Percentiles rank a stretch among this genome's conserved stretches.
phyloP scores from a whole-genome alignment of 495 filamentous ascomycete genomes.

The Sporormia fimetaria region DNA sequence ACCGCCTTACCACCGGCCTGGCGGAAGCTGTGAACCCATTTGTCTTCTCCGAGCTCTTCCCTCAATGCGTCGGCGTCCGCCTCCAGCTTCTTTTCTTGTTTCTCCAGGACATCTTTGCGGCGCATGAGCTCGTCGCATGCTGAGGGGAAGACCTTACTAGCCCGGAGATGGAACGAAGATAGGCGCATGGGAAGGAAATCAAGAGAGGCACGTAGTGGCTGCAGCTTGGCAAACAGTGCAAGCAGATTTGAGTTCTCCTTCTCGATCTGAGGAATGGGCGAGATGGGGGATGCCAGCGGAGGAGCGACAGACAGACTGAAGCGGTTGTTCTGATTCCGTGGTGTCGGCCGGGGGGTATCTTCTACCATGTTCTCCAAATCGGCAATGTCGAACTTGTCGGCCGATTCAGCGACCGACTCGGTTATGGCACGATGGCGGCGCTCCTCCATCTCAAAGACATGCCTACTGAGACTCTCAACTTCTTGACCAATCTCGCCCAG shows the following conservation, averaged over 20 bases:
- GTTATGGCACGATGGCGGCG: constrained; percentile 61
- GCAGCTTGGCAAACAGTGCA: constrained; percentile 85
- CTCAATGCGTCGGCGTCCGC: constrained; percentile 75
- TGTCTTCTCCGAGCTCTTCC: constrained; percentile 83
- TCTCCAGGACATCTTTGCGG: constrained; percentile 57
- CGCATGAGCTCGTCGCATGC: constrained; percentile 80
- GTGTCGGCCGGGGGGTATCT: constrained; percentile 51
- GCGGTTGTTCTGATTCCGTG: constrained; percentile 45
- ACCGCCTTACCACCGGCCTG: constrained; percentile 85
- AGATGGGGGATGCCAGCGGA: constrained; percentile 45
- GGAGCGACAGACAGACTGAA: constrained; percentile 53
- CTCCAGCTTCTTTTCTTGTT: constrained; percentile 70
- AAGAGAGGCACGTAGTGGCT: constrained; percentile 80
- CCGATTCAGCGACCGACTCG: constrained; percentile 35
- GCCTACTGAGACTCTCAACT: constrained; percentile 65
- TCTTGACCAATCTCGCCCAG: constrained; percentile 88
- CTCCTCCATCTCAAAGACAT: constrained; percentile 97
- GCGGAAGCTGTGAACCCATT: constrained; percentile 89
- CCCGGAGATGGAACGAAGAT: constrained; percentile 68
- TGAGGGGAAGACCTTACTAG: constrained; percentile 65
- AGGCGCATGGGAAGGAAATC: constrained; percentile 97
- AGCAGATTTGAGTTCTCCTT: constrained; percentile 72
- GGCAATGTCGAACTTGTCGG: constrained; percentile 66
- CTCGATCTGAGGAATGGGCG: constrained; percentile 42
- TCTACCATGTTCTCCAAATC: constrained; percentile 92